These are phyloP conservation scores for Pseudomicrostroma phylloplanum DNA, from an alignment of 1,284 basidiomycete genomes.

Conservation along the genomic window DNA sequence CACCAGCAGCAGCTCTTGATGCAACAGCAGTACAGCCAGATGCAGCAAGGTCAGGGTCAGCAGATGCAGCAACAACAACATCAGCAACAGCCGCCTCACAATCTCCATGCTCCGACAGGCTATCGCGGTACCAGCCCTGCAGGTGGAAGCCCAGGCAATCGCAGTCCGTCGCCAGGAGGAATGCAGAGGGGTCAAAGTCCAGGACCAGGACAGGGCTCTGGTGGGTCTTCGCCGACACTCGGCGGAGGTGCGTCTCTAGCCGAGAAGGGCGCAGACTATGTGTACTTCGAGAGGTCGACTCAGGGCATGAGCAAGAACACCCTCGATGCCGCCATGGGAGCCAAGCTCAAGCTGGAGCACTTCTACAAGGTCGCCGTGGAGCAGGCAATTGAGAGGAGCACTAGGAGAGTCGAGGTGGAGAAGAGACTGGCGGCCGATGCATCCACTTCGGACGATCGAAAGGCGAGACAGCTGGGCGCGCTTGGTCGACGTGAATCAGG, in stretches of 20 bases:
- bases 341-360: slow-evolving; percentile 93
- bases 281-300: slow-evolving; percentile 88
- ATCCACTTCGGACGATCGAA: slow-evolving; percentile 64
- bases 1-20: slow-evolving; percentile 25
- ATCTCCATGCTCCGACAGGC: slow-evolving; percentile 22
- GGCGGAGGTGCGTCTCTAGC: slow-evolving; percentile 4
- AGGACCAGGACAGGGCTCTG: slow-evolving; percentile 9
- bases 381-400: slow-evolving; percentile 79
- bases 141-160: slow-evolving; percentile 8
- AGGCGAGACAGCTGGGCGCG: slow-evolving; percentile 81
- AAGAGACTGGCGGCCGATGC: slow-evolving; percentile 61
- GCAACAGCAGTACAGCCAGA: slow-evolving; percentile 12
- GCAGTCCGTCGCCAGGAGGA: slow-evolving; percentile 9
- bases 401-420: slow-evolving; percentile 83
- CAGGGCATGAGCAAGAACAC: slow-evolving; percentile 78
- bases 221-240: slow-evolving; percentile 2
- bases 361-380: slow-evolving; percentile 95
- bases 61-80: slow-evolving; percentile 23
- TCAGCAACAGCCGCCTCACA: slow-evolving; percentile 18
- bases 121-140: slow-evolving; percentile 9
- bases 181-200: slow-evolving; percentile 13
- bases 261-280: slow-evolving; percentile 65
- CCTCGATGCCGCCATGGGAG: slow-evolving; percentile 83
- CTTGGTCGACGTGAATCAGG: slow-evolving; percentile 74
- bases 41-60: slow-evolving; percentile 20